Evolutionary conservation across 2,329 filamentous ascomycete genomes (phyloP).

Genomic region (Xylaria multiplex): DNA sequence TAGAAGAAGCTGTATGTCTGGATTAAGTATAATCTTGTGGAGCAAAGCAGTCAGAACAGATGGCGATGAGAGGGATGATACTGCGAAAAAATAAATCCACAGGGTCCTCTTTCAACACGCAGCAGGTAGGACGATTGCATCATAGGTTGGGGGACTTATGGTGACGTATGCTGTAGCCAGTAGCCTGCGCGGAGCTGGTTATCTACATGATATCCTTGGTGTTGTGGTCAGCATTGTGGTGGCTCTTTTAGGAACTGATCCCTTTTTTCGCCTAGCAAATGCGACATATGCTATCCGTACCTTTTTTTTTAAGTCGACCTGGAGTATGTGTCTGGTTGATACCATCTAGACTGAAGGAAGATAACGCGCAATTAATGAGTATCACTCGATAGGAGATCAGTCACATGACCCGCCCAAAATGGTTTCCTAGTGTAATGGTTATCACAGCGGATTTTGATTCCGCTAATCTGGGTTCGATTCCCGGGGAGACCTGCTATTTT

Average conservation of each 20-base stretch:
- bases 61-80: neutral
- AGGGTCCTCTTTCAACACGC: neutral
- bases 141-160: constrained; percentile 32
- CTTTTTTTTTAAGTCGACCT: too few species aligned
- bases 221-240: neutral
- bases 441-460: constrained; percentile 42
- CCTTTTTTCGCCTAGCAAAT: neutral
- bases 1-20: neutral
- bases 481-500: constrained; percentile 33
- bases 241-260: neutral
- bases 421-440: constrained; percentile 42
- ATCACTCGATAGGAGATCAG: too few species aligned
- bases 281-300: neutral
- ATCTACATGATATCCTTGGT: neutral
- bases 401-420: constrained; percentile 13
- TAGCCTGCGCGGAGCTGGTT: too few species aligned
- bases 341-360: too few species aligned
- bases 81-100: neutral
- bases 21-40: neutral
- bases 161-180: constrained; percentile 41
- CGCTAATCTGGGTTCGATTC: constrained; percentile 41
- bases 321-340: too few species aligned
- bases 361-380: too few species aligned
- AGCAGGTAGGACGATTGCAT: constrained; percentile 26
- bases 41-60: neutral